Percentiles rank a stretch among this genome's conserved stretches.
Conservation (phyloP, 169 alveolate genomes). For the Plasmodium coatneyi region DNA sequence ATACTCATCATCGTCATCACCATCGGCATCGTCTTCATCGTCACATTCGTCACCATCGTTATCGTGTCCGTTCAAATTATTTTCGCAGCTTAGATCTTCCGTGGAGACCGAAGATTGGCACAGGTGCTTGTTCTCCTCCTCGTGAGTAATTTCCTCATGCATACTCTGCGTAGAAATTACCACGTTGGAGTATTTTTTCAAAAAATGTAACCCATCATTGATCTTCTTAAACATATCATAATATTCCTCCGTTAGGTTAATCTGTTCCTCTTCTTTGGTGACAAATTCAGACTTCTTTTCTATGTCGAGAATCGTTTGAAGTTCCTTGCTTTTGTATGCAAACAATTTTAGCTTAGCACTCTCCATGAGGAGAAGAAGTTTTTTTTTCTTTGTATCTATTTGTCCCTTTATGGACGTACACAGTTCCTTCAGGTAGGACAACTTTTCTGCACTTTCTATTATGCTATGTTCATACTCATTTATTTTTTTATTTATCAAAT, state of each 20-base stretch:
- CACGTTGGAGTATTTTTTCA: slow-evolving; percentile 46
- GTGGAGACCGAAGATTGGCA: slow-evolving; percentile 46
- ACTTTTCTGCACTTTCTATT: slow-evolving; percentile 60
- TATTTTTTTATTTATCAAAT: slow-evolving; percentile 42
- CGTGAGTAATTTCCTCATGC: slow-evolving; percentile 30
- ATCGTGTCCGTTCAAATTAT: slow-evolving; percentile 3
- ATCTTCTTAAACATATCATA: slow-evolving; percentile 35
- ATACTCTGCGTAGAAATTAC: slow-evolving; percentile 14
- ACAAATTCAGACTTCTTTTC: slow-evolving; percentile 5
- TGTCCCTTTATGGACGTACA: slow-evolving; percentile 35
- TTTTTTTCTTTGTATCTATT: slow-evolving; percentile 39
- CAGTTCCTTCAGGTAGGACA: slow-evolving; percentile 45
- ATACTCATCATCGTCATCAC: background rate
- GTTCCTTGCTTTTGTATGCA: slow-evolving; percentile 51
- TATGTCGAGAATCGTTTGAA: slow-evolving; percentile 21
- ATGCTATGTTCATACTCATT: slow-evolving; percentile 59
- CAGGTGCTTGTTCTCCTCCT: background rate
- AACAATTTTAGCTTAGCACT: slow-evolving; percentile 33
- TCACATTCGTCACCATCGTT: background rate
- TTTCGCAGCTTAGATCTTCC: slow-evolving; percentile 28
- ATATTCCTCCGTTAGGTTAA: slow-evolving; percentile 26
- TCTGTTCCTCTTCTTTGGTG: background rate
- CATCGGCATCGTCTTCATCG: background rate
- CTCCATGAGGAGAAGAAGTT: slow-evolving; percentile 41
- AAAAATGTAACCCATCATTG: slow-evolving; percentile 36